These are phyloP conservation scores for Amphirosellinia nigrospora DNA, from an alignment of 495 filamentous ascomycete genomes.

Conservation along the genomic window DNA sequence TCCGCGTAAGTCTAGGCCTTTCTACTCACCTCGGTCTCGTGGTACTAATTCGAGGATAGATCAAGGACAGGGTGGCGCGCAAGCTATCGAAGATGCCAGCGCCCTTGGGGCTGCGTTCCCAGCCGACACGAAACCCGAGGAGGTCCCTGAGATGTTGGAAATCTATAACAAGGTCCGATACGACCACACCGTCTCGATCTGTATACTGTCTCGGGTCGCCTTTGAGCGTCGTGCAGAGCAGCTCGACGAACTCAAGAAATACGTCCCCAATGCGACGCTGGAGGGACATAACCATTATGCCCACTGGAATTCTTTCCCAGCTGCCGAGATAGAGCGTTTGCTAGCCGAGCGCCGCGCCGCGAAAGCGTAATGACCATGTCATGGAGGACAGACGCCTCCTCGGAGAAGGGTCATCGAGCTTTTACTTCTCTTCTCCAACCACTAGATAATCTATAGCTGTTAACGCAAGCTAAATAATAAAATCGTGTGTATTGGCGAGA, in stretches of 20 bases:
- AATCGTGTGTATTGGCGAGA: neutral
- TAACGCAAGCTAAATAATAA: neutral
- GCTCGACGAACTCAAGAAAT: neutral
- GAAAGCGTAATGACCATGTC: neutral
- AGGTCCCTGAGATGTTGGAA: constrained; percentile 51
- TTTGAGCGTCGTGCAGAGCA: neutral
- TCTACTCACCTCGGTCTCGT: neutral
- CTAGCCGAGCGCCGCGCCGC: neutral
- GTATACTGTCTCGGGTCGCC: neutral
- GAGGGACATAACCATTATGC: neutral
- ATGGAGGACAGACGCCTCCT: neutral
- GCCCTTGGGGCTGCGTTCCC: constrained; percentile 46
- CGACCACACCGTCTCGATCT: constrained; percentile 3
- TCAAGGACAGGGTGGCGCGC: constrained; percentile 56
- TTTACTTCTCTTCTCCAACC: neutral
- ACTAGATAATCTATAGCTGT: neutral
- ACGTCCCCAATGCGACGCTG: neutral
- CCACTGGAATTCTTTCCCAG: constrained; percentile 2
- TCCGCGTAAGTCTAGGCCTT: constrained; percentile 39
- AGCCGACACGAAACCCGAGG: constrained; percentile 30
- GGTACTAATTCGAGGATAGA: constrained; percentile 32
- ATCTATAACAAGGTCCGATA: constrained; percentile 58
- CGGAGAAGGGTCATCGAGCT: neutral
- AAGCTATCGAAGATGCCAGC: constrained; percentile 55
- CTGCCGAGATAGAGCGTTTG: constrained; percentile 3